Base-by-base conservation (phyloP, 495 filamentous ascomycete genomes). In the Amphirosellinia nigrospora region DNA sequence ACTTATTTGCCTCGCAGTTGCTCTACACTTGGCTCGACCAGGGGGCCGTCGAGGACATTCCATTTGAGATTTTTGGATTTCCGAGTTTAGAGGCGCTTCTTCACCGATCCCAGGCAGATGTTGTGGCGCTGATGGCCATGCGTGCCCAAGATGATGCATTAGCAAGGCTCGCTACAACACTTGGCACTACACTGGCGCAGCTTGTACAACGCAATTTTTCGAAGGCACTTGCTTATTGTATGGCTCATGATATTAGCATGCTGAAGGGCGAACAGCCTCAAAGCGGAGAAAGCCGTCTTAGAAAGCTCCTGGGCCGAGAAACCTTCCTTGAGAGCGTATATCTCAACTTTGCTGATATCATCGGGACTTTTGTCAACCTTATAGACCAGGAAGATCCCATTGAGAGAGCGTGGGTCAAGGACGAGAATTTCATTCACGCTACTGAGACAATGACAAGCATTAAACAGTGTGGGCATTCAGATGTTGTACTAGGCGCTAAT, bases 1-100 rank as follows among this genome's bases (percentile, higher is more conserved):
- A 84, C n/a, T 84, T 98, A 4, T 98, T 98, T 75, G 89, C 92
- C 21, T 90, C 94, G 28, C 96, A 99, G 77, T 85, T 98, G n/a
- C 83, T 98, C 5, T 97, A 93, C 77, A 97, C 94, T 0, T 98
- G 96, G 96, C 87, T 94, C 3, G 87, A 91, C 68, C 78, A 79
- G 1, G 86, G 90, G 60, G 79, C 84, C 32, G 79, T 97, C 13
- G 81, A 83, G 1, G 83, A 86, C 3, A 91, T 98, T 64, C 94
- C 96, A 10, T 97, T 88, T 73, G 81, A 84, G 55, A 92, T 94
- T 11, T 98, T 97, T 80, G 90, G 90, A 2, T 99, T 95, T 78
- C 65, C 77, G 3, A 88, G 73, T 36, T 86, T 97, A 0, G 79
- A 84, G 62, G 90, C 93, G 16, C 86, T 98, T 61, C 77, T 98